A percentile compares a stretch with the other conserved stretches of the same genome.
These are phyloP conservation scores for Claviceps digitariae DNA, from an alignment of 2,329 filamentous ascomycete genomes.

Conservation along the genomic window DNA sequence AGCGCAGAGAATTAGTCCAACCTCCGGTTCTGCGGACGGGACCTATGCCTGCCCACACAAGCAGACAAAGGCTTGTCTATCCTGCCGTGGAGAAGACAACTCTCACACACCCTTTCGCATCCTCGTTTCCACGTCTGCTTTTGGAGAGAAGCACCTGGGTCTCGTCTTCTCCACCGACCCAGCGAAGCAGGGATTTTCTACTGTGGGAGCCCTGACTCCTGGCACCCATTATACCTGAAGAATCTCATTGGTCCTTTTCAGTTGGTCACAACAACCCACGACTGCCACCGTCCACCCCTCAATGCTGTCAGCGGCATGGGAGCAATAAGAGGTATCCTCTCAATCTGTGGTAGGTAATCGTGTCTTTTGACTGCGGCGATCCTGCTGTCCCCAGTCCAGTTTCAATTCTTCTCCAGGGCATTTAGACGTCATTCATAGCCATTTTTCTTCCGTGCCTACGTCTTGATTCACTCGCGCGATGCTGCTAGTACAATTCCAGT, in stretches of 20 bases:
- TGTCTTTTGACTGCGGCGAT: neutral
- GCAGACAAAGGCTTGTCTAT: neutral
- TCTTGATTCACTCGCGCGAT: neutral
- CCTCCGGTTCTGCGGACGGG: neutral
- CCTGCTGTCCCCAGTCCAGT: neutral
- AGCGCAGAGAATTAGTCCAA: neutral
- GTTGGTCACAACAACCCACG: constrained; percentile 5
- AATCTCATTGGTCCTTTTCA: constrained; percentile 3
- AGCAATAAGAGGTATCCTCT: neutral
- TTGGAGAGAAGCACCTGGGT: neutral
- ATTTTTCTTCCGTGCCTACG: neutral
- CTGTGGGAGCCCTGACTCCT: constrained; percentile 4
- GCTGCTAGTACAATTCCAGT: neutral
- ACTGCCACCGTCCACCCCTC: neutral
- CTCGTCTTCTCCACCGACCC: neutral
- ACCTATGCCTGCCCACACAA: neutral
- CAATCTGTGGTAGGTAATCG: neutral
- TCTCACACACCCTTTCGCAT: neutral
- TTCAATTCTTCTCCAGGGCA: neutral
- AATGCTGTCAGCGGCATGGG: neutral
- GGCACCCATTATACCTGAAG: constrained; percentile 1
- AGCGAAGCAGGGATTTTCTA: constrained; percentile 4
- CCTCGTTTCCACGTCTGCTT: neutral
- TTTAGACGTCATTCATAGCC: neutral
- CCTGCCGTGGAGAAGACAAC: neutral